Base-by-base conservation (phyloP, 345 rosid genomes). In the Lepidium sativum region DNA sequence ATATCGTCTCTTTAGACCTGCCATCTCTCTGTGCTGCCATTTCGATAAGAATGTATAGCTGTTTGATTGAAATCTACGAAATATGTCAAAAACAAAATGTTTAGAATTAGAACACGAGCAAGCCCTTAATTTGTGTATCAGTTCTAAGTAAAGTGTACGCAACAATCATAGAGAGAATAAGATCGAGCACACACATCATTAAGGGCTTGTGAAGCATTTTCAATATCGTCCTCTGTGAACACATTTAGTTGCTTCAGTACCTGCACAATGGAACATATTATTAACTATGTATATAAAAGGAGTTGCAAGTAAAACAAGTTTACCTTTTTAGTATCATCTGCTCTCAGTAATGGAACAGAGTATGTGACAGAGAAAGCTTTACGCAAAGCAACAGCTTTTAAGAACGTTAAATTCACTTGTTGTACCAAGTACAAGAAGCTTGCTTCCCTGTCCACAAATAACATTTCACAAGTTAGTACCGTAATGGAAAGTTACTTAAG, bases 361-460 rank as follows among this genome's bases (percentile, higher is more conserved):
- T 84, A 84, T 15, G 84, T 68, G 41, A 81, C 80, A 39, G 96
- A 74, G 72, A 91, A 91, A 33, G 86, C 80, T 39, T 82, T 82
- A 15, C 85, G 75, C 34, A 91, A 17, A 33, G 90, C 88, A 60
- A 84, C 56, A 18, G 88, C 72, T 43, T 85, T 84, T 69, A 88
- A 78, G 78, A 88, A 91, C 14, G 41, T 69, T 48, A 83, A 83
- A 70, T 77, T 91, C 92, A 70, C 98, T 91, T 11, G 98, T 88
- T 68, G 98, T 88, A 39, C 98, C 90, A 6, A 91, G 57, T 61
- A 91, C 89, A 52, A 91, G 55, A 20, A 88, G 90, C 31, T 85
- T 91, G 71, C 84, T 86, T 12, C 87, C 92, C 92, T 91, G 80
- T 77, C 62, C 59, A 54, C 1, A 70, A 3, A 38, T 40, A 7